Conservation (phyloP, 331 rosid genomes). For the Dryas integrifolia region DNA sequence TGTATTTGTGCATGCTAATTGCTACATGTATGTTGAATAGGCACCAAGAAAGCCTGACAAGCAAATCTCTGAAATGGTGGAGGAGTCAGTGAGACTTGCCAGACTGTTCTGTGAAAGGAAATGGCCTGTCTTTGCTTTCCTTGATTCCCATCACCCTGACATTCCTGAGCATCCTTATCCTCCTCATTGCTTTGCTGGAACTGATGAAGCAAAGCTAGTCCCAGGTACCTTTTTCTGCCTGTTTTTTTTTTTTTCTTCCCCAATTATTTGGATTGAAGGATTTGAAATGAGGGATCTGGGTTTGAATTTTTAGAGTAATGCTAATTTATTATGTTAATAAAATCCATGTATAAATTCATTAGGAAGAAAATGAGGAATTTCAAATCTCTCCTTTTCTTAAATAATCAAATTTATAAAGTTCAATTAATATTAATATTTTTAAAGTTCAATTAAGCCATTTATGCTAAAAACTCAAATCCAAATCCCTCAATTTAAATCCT, state of each 20-base stretch:
- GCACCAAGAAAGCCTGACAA: constrained; percentile 63
- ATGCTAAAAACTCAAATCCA: no score
- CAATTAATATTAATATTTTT: no score
- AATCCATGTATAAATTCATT: no score
- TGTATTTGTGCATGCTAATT: no score
- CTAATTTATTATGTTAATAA: no score
- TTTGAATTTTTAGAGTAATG: no score
- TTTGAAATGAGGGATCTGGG: no score
- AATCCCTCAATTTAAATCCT: no score
- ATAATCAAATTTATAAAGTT: no score
- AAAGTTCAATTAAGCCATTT: no score
- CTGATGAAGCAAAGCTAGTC: constrained; percentile 68
- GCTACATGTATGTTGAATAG: constrained; percentile 27
- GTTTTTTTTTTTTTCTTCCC: background rate
- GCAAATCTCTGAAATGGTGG: constrained; percentile 64
- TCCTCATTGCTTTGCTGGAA: constrained; percentile 74
- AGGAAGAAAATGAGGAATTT: background rate
- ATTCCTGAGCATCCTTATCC: constrained; percentile 87
- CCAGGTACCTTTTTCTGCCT: constrained; percentile 45
- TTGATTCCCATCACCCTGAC: constrained; percentile 75
- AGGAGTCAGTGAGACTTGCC: constrained; percentile 54
- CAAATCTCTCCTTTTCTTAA: background rate
- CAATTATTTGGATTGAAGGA: background rate
- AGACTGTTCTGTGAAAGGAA: constrained; percentile 59
- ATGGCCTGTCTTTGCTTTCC: constrained; percentile 79